A percentile compares a stretch with the other conserved stretches of the same genome.
These are phyloP conservation scores for Plasmopara halstedii DNA, from an alignment of 352 stramenopile genomes.

Conservation along the genomic window DNA sequence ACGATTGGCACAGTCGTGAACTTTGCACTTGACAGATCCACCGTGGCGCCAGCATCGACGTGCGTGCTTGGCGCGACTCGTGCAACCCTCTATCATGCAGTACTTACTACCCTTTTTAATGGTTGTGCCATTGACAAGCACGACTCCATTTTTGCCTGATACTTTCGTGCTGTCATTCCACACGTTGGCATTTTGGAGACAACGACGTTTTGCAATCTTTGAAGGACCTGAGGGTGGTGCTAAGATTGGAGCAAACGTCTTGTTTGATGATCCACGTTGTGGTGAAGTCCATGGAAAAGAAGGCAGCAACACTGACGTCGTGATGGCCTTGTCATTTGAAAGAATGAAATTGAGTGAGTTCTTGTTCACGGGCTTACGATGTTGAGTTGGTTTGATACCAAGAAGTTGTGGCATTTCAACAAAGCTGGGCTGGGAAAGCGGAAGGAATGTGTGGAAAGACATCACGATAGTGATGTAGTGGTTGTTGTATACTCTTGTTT, in stretches of 20 bases:
- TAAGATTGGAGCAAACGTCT: slow-evolving; percentile 28
- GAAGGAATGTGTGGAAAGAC: slow-evolving; percentile 33
- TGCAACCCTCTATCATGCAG: slow-evolving; percentile 45
- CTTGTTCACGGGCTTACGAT: slow-evolving; percentile 32
- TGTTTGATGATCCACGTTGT: slow-evolving; percentile 24
- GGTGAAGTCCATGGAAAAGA: slow-evolving; percentile 27
- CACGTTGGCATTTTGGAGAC: slow-evolving; percentile 20
- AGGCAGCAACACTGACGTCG: slow-evolving; percentile 15
- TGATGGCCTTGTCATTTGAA: slow-evolving; percentile 13
- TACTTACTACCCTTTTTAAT: slow-evolving; percentile 52
- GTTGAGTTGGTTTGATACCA: slow-evolving; percentile 15
- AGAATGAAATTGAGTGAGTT: slow-evolving; percentile 52
- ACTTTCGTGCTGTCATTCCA: slow-evolving; percentile 24
- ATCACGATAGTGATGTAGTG: slow-evolving; percentile 22
- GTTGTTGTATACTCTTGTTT: slow-evolving; percentile 18
- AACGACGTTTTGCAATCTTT: slow-evolving; percentile 26
- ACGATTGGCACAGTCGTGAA: slow-evolving; percentile 40
- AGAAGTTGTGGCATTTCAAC: slow-evolving; percentile 32
- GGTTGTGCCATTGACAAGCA: slow-evolving; percentile 14
- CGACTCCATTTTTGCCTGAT: slow-evolving; percentile 12
- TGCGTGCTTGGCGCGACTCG: slow-evolving; percentile 43
- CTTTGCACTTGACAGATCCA: slow-evolving; percentile 53
- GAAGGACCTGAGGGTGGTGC: slow-evolving; percentile 19
- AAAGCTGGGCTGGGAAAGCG: slow-evolving; percentile 28
- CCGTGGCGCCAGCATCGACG: slow-evolving; percentile 49